These are phyloP conservation scores for Trichoderma pleuroti DNA, from an alignment of 2,329 filamentous ascomycete genomes.

Conservation along the genomic window DNA sequence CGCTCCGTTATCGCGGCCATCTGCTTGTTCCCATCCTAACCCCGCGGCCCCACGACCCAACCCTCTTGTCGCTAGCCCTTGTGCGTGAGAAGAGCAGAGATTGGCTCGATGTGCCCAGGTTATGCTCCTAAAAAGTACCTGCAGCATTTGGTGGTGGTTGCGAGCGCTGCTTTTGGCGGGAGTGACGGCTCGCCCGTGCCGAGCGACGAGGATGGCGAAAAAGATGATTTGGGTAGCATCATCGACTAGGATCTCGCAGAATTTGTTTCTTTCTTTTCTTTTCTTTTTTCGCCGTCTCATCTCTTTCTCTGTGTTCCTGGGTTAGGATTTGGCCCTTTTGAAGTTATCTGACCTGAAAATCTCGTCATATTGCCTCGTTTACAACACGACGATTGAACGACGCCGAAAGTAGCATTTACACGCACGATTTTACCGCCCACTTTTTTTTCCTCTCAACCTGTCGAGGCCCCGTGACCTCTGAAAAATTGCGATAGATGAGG, in stretches of 20 bases:
- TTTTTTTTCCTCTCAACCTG: neutral
- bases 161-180: neutral
- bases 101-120: neutral
- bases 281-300: neutral
- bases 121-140: neutral
- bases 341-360: neutral
- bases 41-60: slow-evolving; percentile 13
- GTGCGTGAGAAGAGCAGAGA: neutral
- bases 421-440: neutral
- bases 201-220: slow-evolving; percentile 18
- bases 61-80: slow-evolving; percentile 6
- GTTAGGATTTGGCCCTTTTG: neutral
- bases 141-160: neutral
- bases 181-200: slow-evolving; percentile 14
- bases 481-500: slow-evolving; percentile 24
- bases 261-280: neutral
- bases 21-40: neutral
- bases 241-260: neutral
- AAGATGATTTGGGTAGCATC: slow-evolving; percentile 16
- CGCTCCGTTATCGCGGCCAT: slow-evolving; percentile 10
- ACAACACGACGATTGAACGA: neutral
- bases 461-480: slow-evolving; percentile 1
- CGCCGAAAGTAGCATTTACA: neutral
- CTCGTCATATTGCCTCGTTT: neutral
- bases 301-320: neutral